These are phyloP conservation scores for Eruca vesicaria DNA, from an alignment of 441 rosid species.

Conservation along the genomic window DNA sequence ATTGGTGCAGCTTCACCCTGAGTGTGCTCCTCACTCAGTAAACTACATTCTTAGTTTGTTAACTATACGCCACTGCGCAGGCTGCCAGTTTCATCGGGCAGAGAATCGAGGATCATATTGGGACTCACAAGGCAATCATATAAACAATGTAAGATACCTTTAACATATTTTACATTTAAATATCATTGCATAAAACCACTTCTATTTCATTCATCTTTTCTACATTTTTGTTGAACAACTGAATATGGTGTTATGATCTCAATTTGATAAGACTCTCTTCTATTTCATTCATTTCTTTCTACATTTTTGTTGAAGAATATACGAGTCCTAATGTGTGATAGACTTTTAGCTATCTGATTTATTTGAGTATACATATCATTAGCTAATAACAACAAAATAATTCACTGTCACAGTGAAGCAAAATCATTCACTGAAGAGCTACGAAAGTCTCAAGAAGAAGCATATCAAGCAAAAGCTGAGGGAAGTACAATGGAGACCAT, in stretches of 20 bases:
- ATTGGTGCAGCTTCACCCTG: constrained; percentile 79
- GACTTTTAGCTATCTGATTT: background rate
- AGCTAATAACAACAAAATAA: too few species aligned
- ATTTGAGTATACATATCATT: background rate
- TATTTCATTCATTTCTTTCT: background rate
- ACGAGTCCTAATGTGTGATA: background rate
- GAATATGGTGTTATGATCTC: background rate
- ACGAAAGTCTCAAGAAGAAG: too few species aligned
- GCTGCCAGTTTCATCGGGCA: constrained; percentile 91
- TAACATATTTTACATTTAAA: background rate
- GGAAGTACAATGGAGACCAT: too few species aligned
- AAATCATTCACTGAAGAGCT: too few species aligned
- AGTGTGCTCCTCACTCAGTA: constrained; percentile 87
- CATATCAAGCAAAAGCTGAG: too few species aligned
- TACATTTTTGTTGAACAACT: too few species aligned
- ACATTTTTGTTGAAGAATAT: background rate
- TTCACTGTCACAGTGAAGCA: too few species aligned
- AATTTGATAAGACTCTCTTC: background rate
- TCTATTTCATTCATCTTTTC: too few species aligned
- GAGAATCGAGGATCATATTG: constrained; percentile 73
- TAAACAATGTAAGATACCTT: constrained; percentile 52
- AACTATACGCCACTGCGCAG: constrained; percentile 73
- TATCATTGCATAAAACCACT: background rate
- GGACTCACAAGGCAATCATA: constrained; percentile 86
- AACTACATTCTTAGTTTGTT: constrained; percentile 80